Evolutionary conservation across 345 rosid genomes (phyloP), one percentile per base, ranked within the genome.

Genomic region (Tarenaya hassleriana): DNA sequence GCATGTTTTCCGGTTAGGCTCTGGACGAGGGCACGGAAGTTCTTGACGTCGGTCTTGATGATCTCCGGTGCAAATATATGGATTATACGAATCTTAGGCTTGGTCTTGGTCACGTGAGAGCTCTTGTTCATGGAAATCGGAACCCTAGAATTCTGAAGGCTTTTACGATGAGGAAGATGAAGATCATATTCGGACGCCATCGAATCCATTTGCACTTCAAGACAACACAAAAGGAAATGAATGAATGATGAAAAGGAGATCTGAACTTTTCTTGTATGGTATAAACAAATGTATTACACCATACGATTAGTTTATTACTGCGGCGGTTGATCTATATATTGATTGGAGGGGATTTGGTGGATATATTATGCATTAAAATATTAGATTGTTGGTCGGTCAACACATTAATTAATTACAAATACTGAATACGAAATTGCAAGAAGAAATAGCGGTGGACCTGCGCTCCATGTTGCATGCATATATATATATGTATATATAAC

Each of bases 1-100:
- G 29, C 29, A 5, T 24, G 94, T 58, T 88, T 88, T 1, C 97
- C 97, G 0, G 99, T 92, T 14, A 92, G 94, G 34, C 81, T 69
- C 44, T 88, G 97, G 20, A 92, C 99, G 34, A 92, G 71, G 42
- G 80, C 79, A 32, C 94, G 67, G 58, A 92, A 92, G 74, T 80
- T 88, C 8, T 74, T 80, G n/a, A 64, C 88, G 57, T 88, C 99
- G 13, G 97, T 88, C 67, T 83, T 80, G 75, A 88, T 92, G 69
- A 92, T 83, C 71, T 88, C 95, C 14, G 98, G 98, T 1, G 94
- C 95, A 67, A 79, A 72, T 43, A 85, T 73, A 77, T 92, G 97
- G 56, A 85, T 80, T 52, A 92, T 83, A 29, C 97, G 77, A 19
- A 88, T 73, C 74, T 80, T 81, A 1, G 88, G 94, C 77, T 84